Conservation (phyloP, 2,329 filamentous ascomycete genomes). For the Ascochyta koolunga region DNA sequence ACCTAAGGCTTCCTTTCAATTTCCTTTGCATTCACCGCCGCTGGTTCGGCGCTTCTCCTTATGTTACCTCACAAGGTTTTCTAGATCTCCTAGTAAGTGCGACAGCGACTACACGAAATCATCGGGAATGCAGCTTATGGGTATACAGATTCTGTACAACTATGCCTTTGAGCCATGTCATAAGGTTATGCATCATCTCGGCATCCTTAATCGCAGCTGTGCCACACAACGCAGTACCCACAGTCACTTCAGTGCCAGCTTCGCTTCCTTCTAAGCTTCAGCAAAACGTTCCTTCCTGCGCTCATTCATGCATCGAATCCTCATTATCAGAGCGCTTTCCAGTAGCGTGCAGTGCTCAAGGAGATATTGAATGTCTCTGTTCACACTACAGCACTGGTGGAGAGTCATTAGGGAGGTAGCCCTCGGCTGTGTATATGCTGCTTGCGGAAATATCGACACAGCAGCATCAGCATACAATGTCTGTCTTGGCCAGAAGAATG, state of each 20-base stretch:
- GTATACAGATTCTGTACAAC: conserved; percentile 43
- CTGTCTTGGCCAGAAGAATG: conserved; percentile 43
- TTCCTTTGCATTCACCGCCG: conserved; percentile 41
- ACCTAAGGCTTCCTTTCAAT: conserved; percentile 45
- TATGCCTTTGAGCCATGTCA: conserved; percentile 48
- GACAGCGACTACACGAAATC: conserved; percentile 5
- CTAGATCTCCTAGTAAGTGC: conserved; percentile 41
- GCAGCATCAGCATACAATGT: conserved; percentile 44
- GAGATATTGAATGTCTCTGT: conserved; percentile 45
- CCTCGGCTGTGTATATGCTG: conserved; percentile 45
- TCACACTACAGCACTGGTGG: conserved; percentile 46
- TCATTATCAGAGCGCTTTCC: conserved; percentile 44
- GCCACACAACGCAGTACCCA: conserved; percentile 34
- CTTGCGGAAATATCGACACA: conserved; percentile 34
- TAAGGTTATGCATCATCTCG: conserved; percentile 46
- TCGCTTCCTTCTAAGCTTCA: conserved; percentile 38
- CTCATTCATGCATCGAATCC: conserved; percentile 44
- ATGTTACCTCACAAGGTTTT: conserved; percentile 35
- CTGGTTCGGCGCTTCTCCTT: conserved; percentile 45
- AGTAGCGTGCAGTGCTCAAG: conserved; percentile 41
- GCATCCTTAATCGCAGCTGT: conserved; percentile 43
- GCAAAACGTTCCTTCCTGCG: conserved; percentile 43
- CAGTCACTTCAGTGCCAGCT: conserved; percentile 26
- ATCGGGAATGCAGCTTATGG: conserved; percentile 38
- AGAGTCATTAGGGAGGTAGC: conserved; percentile 48